Evolutionary conservation across 768 basidiomycete species (phyloP).

Genomic region (Russula dissimulans): DNA sequence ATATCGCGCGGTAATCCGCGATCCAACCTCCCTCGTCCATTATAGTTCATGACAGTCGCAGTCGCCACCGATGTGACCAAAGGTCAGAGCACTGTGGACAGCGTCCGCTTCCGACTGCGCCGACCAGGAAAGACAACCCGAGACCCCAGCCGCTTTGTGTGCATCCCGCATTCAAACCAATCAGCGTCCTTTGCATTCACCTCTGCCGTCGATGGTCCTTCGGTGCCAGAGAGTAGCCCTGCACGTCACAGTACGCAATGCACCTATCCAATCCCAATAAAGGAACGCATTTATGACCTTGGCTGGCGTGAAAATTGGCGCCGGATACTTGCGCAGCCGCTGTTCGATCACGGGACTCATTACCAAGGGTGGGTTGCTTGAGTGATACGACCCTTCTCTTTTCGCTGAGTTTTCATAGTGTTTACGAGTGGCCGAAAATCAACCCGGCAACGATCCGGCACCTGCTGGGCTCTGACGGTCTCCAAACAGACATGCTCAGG

Average conservation of each 20-base stretch:
- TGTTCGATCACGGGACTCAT: background rate
- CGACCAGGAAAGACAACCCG: background rate
- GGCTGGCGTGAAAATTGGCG: constrained; percentile 20
- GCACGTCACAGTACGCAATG: background rate
- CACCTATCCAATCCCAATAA: constrained; percentile 5
- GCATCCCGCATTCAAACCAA: constrained; percentile 4
- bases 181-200: background rate
- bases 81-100: constrained; percentile 16
- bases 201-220: constrained; percentile 1
- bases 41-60: constrained; percentile 12
- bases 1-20: background rate
- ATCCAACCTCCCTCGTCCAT: background rate
- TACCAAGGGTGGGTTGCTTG: constrained; percentile 2
- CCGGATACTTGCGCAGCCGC: constrained; percentile 2
- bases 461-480: background rate
- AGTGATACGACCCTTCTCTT: too few species aligned
- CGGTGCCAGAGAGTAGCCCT: background rate
- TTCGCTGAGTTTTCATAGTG: background rate
- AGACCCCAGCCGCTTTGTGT: constrained; percentile 5
- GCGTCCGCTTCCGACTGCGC: background rate
- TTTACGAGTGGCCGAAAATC: constrained; percentile 18
- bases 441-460: constrained; percentile 17
- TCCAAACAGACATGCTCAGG: background rate
- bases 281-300: constrained; percentile 18
- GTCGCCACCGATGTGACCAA: constrained; percentile 6